Evolutionary conservation across 371 early-diverging fungal species (phyloP), one percentile per base, ranked within the genome.

Genomic region (Capniomyces stellatus): DNA sequence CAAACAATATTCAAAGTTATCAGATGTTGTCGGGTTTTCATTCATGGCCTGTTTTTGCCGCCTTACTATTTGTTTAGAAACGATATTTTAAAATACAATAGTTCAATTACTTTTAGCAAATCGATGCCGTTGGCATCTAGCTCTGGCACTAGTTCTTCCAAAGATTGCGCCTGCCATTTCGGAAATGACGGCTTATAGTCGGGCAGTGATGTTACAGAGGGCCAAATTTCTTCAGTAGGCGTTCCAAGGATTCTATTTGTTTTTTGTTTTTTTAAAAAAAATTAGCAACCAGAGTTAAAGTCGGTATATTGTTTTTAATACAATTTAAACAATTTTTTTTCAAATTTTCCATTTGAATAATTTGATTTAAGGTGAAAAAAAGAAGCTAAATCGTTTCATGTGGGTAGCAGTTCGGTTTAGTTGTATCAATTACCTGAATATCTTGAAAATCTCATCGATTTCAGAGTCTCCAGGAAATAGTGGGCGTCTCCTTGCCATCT

Each of bases 401-500:
- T 15, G 43, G 31, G 28, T 25, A 28, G 19, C 53, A 19, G 27
- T 3, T 44, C 18, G 54, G 23, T 24, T 19, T 4, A 48, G 21
- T 2, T 56, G 15, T 58, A 19, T 47, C 1, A 28, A 59, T 52
- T 31, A 52, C 52, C 84, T 70, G 74, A 95, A 95, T 62, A 98
- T 95, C 57, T 82, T 77, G 72, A 89, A 90, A 12, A 97, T 66
- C 64, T 98, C 87, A 69, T 96, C 96, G 57, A 96, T 94, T 63
- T 98, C 95, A n/a, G 91, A 89, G 68, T 95, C 95, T 27, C 81
- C 94, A 13, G 95, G 89, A 64, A 99, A 98, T 25, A 98, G 66
- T 0, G 98, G 92, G 31, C 71, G 67, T 52, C 79, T 70, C 47
- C 71, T 67, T 41, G 83, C 73, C 88, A 98, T 92, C 70, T 98